Evolutionary conservation across 2,329 filamentous ascomycete species (phyloP).

Genomic region (Nemania sp.): DNA sequence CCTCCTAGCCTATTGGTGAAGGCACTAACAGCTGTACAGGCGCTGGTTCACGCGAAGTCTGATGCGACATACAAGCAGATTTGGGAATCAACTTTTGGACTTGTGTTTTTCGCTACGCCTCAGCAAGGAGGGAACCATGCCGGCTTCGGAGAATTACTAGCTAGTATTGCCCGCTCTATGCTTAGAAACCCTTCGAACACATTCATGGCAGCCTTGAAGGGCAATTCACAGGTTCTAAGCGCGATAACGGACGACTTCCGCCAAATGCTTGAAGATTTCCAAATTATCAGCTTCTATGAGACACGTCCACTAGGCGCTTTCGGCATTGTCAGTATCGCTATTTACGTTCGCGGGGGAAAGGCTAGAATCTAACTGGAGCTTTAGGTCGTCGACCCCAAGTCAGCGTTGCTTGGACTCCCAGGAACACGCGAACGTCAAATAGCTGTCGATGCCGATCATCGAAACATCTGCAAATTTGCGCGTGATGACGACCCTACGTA

Average conservation of each 20-base stretch:
- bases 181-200: neutral
- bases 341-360: neutral
- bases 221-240: neutral
- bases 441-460: constrained; percentile 5
- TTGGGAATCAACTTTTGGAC: constrained; percentile 9
- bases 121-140: constrained; percentile 1
- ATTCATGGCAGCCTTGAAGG: constrained; percentile 4
- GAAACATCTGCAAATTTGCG: constrained; percentile 7
- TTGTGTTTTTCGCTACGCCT: constrained; percentile 11
- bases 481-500: neutral
- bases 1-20: neutral
- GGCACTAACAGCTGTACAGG: neutral
- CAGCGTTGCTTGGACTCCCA: constrained; percentile 8
- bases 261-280: constrained; percentile 9
- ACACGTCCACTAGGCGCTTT: constrained; percentile 1
- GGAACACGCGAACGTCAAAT: constrained; percentile 12
- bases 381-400: constrained; percentile 4
- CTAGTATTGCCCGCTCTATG: neutral
- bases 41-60: constrained; percentile 5
- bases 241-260: constrained; percentile 7
- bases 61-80: constrained; percentile 2
- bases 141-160: neutral
- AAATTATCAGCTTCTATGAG: constrained; percentile 15
- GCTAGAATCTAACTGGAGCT: neutral
- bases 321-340: neutral